A percentile compares a stretch with the other conserved stretches of the same genome.
These are phyloP conservation scores for Ettlia oleoabundans DNA, from an alignment of 139 green algal genomes.

Conservation along the genomic window DNA sequence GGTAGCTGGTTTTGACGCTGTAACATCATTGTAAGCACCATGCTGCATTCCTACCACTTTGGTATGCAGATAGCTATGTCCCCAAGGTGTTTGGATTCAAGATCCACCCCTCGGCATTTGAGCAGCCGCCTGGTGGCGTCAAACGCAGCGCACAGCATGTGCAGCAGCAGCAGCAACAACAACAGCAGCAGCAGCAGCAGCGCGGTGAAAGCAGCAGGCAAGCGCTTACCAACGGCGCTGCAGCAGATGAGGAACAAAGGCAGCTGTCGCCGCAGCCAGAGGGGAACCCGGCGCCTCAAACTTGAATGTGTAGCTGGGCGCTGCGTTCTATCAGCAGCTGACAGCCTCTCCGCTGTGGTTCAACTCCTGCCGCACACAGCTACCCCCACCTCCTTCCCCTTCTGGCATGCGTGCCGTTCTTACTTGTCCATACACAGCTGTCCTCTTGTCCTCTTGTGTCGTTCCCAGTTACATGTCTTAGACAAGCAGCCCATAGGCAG, in stretches of 20 bases:
- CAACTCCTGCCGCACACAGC: too few relatives aligned
- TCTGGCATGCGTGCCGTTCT: too few relatives aligned
- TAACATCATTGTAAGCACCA: too few relatives aligned
- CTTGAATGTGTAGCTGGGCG: too few relatives aligned
- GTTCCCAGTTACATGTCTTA: too few relatives aligned
- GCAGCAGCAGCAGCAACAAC: constrained; percentile 17
- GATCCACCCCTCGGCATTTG: constrained; percentile 62
- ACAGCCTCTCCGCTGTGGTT: too few relatives aligned
- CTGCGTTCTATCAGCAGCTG: too few relatives aligned
- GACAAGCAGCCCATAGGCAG: too few relatives aligned
- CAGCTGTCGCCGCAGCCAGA: not conserved
- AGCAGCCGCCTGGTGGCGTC: constrained; percentile 9
- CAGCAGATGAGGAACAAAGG: not conserved
- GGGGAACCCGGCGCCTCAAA: not conserved
- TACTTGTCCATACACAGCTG: too few relatives aligned
- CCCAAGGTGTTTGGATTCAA: constrained; percentile 97
- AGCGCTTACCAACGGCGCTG: not conserved
- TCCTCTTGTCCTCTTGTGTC: too few relatives aligned
- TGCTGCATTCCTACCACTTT: not conserved
- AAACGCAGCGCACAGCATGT: not conserved
- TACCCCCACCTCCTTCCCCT: too few relatives aligned
- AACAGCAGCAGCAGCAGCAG: constrained; percentile 33
- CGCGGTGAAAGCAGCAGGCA: not conserved
- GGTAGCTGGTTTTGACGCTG: too few relatives aligned
- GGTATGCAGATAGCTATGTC: constrained; percentile 64